Base-by-base conservation (phyloP, 176 grass and related monocot genomes). In the Carex myosuroides region DNA sequence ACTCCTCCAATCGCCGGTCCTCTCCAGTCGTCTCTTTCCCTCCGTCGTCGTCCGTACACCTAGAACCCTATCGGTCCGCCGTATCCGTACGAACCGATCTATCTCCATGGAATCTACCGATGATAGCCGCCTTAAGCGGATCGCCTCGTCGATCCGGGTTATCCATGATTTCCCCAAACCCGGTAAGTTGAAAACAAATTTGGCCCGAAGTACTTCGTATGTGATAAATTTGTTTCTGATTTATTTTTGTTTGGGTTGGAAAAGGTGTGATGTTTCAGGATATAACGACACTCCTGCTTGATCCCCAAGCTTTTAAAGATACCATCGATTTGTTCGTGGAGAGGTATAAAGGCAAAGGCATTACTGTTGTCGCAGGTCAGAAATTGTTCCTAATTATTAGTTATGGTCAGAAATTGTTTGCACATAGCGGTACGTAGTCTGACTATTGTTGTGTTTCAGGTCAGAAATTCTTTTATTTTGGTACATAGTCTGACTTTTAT, bases 101-200 rank as follows among this genome's bases (percentile, higher is more conserved):
- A 84, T 79, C 14, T 78, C 18, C 67, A 92, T 91, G 94, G 87
- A 85, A 13, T 81, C 81, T 63, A 24, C 24, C 17, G 50, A 60
- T 10, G 91, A 99, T 64, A 85, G 24, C 69, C 93, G 96, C 87
- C 64, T 99, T 58, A 67, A 70, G 74, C 74, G 87, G 83, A 95
- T 99, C 87, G 85, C 93, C 13, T 75, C 89, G 53, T 83, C 91
- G 75, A 99, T 99, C 87, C 91, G 96, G 86, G 91, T 93, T 82
- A 98, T 98, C 83, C 91, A 87, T 21, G 85, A 98, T 84, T 98
- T 93, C 76, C 96, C 96, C 77, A 98, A 93, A 87, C 96, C 96
- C 33, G 96, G 92, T 98, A 29, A 39, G 69, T 33, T 72, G 12
- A 77, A 16, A 60, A 60, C 58, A 21, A 72, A 74, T 82, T 5